These are phyloP conservation scores for Gossypium davidsonii DNA, from an alignment of 441 rosid genomes.

Conservation along the genomic window DNA sequence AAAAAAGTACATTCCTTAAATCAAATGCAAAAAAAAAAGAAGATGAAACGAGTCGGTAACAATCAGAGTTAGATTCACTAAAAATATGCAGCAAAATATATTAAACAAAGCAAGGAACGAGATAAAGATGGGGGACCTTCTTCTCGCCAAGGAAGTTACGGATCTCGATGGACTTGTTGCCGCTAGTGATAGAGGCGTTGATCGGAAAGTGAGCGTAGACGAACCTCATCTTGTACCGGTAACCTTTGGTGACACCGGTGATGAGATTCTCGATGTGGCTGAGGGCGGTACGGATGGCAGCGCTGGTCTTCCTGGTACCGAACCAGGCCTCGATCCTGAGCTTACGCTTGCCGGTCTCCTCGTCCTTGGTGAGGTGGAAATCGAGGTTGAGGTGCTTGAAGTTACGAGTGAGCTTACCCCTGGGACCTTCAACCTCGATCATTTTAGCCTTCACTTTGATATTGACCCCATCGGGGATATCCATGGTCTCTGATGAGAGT, in stretches of 20 bases:
- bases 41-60: neutral
- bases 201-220: constrained; percentile 80
- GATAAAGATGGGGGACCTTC: constrained; percentile 20
- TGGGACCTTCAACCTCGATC: constrained; percentile 70
- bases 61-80: neutral
- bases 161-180: constrained; percentile 56
- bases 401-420: constrained; percentile 66
- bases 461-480: constrained; percentile 64
- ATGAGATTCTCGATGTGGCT: constrained; percentile 62
- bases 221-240: constrained; percentile 72
- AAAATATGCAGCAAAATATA: neutral
- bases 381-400: constrained; percentile 86
- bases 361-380: constrained; percentile 61
- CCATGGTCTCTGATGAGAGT: constrained; percentile 69
- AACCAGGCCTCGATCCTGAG: constrained; percentile 79
- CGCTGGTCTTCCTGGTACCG: constrained; percentile 62
- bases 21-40: neutral
- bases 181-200: constrained; percentile 50
- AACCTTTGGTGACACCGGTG: constrained; percentile 67
- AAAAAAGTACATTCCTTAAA: neutral
- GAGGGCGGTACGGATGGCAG: constrained; percentile 65
- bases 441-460: constrained; percentile 64
- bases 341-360: constrained; percentile 47
- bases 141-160: constrained; percentile 79
- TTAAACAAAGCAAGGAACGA: neutral